A percentile compares a stretch with the other conserved stretches of the same genome.
Evolutionary conservation across 2,329 filamentous ascomycete genomes (phyloP).

Genomic region (Colletotrichum abscissum): DNA sequence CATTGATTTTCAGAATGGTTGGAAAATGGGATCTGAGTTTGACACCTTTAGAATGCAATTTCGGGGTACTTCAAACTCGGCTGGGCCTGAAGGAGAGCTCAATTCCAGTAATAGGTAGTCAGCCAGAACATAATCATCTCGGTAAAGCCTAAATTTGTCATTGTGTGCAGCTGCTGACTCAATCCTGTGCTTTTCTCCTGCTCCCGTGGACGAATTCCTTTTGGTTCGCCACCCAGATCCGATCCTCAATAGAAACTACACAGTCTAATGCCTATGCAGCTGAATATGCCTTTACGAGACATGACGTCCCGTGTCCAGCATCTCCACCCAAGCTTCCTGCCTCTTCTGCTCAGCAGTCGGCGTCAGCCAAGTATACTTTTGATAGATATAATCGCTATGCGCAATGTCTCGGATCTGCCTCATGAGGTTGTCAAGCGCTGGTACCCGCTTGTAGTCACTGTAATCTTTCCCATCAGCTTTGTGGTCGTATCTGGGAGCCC

Average conservation of each 20-base stretch:
- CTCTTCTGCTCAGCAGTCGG: background rate
- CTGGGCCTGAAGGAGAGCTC: background rate
- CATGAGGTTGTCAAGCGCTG: conserved; percentile 21
- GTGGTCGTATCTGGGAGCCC: conserved; percentile 5
- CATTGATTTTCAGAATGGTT: background rate
- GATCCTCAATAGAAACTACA: too few species aligned
- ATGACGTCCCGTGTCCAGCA: background rate
- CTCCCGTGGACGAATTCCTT: background rate
- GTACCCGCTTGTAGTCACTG: conserved; percentile 8
- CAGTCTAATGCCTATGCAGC: too few species aligned
- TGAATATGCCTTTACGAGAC: background rate
- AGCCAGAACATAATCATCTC: background rate
- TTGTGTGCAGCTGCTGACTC: background rate
- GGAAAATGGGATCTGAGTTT: background rate
- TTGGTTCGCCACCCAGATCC: background rate
- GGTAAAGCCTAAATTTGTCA: background rate
- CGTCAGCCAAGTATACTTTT: background rate
- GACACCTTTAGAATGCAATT: background rate
- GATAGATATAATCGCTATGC: background rate
- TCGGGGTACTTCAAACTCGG: background rate
- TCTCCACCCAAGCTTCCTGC: background rate
- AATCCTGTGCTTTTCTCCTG: background rate
- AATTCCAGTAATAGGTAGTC: background rate
- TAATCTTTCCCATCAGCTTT: background rate
- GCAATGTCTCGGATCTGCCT: background rate